These are phyloP conservation scores for Lachnellula arida DNA, from an alignment of 2,329 filamentous ascomycete genomes.

Conservation along the genomic window DNA sequence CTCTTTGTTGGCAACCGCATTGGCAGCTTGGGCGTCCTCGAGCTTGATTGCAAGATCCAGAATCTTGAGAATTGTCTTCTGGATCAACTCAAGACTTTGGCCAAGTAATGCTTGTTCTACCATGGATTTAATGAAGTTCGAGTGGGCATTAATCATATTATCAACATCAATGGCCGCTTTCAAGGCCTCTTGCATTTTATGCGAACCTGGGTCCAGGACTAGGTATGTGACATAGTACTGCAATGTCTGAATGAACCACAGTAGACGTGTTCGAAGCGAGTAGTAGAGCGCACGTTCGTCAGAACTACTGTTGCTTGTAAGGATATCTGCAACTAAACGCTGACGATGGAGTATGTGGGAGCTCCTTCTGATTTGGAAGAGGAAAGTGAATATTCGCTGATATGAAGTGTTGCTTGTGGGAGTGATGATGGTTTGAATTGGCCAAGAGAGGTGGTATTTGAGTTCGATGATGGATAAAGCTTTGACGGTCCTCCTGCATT, in stretches of 20 bases:
- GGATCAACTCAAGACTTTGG: conserved; percentile 63
- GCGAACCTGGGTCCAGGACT: conserved; percentile 59
- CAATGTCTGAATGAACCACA: conserved; percentile 73
- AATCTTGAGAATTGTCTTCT: conserved; percentile 66
- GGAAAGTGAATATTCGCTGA: conserved; percentile 66
- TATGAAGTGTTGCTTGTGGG: conserved; percentile 61
- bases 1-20: conserved; percentile 21
- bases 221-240: conserved; percentile 73
- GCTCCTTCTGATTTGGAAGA: conserved; percentile 73
- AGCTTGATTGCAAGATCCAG: conserved; percentile 71
- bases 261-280: conserved; percentile 60
- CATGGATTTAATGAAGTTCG: conserved; percentile 56
- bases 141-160: conserved; percentile 69
- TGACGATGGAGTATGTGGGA: conserved; percentile 59
- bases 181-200: conserved; percentile 54
- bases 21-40: conserved; percentile 51
- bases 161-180: conserved; percentile 67
- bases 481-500: conserved; percentile 54
- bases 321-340: conserved; percentile 40
- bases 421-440: conserved; percentile 67
- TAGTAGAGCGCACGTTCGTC: conserved; percentile 49
- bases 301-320: conserved; percentile 35
- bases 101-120: conserved; percentile 67
- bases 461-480: conserved; percentile 60
- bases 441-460: conserved; percentile 63